Conservation (phyloP, 768 basidiomycete genomes). For the Russula vinacea region DNA sequence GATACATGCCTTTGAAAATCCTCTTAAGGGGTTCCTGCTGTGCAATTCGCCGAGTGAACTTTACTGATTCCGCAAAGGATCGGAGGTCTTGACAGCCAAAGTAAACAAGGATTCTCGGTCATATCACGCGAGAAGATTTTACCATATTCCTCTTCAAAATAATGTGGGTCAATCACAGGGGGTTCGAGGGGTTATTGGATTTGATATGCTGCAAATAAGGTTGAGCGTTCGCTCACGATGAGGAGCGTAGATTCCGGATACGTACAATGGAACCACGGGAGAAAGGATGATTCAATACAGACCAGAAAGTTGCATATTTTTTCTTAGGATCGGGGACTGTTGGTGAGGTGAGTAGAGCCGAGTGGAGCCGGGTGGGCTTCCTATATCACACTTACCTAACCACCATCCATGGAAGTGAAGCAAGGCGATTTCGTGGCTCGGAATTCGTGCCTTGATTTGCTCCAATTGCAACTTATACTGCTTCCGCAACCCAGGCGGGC, state of each 20-base stretch:
- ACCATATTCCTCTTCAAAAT: slow-evolving; percentile 30
- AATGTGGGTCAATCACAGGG: slow-evolving; percentile 29
- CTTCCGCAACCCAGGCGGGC: slow-evolving; percentile 17
- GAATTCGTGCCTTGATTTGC: slow-evolving; percentile 11
- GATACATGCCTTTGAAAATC: slow-evolving; percentile 16
- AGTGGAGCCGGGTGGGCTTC: background rate
- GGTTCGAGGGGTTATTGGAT: slow-evolving; percentile 17
- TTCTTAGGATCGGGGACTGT: slow-evolving; percentile 14
- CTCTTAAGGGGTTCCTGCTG: slow-evolving; percentile 29
- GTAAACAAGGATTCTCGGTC: too few relatives aligned
- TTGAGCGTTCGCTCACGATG: background rate
- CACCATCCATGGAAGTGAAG: background rate
- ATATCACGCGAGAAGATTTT: background rate
- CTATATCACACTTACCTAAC: slow-evolving; percentile 1
- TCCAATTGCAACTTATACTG: slow-evolving; percentile 26
- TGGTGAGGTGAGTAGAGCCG: background rate
- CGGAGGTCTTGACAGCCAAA: slow-evolving; percentile 13
- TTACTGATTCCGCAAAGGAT: slow-evolving; percentile 27
- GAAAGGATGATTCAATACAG: slow-evolving; percentile 7
- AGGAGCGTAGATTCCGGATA: background rate
- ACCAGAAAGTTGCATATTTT: slow-evolving; percentile 11
- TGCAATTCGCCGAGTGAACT: slow-evolving; percentile 28
- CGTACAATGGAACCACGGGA: slow-evolving; percentile 30
- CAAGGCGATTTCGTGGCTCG: slow-evolving; percentile 16
- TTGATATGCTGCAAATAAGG: slow-evolving; percentile 21